Evolutionary conservation across 1,284 basidiomycete species (phyloP).

Genomic region (Trichosporon inkin): DNA sequence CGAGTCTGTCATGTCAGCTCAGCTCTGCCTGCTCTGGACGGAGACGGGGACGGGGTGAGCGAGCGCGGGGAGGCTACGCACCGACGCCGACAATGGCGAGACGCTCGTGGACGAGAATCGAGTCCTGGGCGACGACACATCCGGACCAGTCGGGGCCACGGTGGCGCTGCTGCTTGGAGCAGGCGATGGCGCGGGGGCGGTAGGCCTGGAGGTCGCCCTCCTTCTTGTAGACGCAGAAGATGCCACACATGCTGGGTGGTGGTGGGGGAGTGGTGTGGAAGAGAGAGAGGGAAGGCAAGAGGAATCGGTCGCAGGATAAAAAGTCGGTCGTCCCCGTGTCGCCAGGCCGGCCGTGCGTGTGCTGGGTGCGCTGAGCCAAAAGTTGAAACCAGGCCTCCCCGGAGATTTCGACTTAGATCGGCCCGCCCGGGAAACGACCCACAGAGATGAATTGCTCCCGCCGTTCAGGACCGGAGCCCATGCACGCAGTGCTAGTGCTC

Average conservation of each 20-base stretch:
- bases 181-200: constrained; percentile 70
- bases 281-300: neutral
- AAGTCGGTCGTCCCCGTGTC: constrained; percentile 1
- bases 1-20: constrained; percentile 61
- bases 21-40: too few species aligned
- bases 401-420: constrained; percentile 8
- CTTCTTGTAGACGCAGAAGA: constrained; percentile 75
- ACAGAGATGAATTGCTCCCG: too few species aligned
- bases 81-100: constrained; percentile 97
- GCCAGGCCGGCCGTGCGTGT: neutral
- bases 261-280: neutral
- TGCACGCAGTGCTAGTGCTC: too few species aligned
- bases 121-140: constrained; percentile 75
- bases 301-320: neutral
- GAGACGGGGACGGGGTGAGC: too few species aligned
- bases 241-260: constrained; percentile 70
- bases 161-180: constrained; percentile 84
- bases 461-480: too few species aligned
- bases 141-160: constrained; percentile 97
- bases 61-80: constrained; percentile 59
- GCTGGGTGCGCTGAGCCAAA: neutral
- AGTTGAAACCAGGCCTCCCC: neutral
- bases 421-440: neutral
- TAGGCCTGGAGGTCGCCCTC: constrained; percentile 65
- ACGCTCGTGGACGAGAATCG: constrained; percentile 81